A percentile compares a stretch with the other conserved stretches of the same genome.
phyloP scores from a whole-genome alignment of 2,329 filamentous ascomycete genomes.

The Penicillium olsonii region DNA sequence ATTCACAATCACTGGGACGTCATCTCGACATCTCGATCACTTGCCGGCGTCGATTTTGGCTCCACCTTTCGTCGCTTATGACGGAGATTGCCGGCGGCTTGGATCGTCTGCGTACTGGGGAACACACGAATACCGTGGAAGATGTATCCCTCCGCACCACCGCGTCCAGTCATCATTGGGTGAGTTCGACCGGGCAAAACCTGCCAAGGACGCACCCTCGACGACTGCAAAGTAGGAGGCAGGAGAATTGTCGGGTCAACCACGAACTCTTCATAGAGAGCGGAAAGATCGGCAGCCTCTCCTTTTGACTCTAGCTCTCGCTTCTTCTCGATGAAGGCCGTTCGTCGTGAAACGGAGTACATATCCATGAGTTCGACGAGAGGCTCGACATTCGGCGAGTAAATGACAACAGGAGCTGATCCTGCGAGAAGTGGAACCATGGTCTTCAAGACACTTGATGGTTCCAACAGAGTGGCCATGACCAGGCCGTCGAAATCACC shows the following conservation, averaged over 20 bases:
- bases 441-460: slow-evolving; percentile 71
- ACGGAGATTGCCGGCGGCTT: slow-evolving; percentile 70
- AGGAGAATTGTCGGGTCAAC: slow-evolving; percentile 84
- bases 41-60: slow-evolving; percentile 24
- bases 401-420: slow-evolving; percentile 82
- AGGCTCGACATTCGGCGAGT: slow-evolving; percentile 78
- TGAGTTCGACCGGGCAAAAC: slow-evolving; percentile 90
- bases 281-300: slow-evolving; percentile 21
- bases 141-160: slow-evolving; percentile 86
- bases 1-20: slow-evolving; percentile 20
- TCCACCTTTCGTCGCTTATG: slow-evolving; percentile 70
- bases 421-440: slow-evolving; percentile 78
- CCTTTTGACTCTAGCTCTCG: slow-evolving; percentile 29
- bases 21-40: slow-evolving; percentile 34
- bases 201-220: slow-evolving; percentile 79
- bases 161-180: slow-evolving; percentile 85
- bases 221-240: slow-evolving; percentile 77
- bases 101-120: slow-evolving; percentile 75
- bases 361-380: slow-evolving; percentile 76
- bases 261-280: slow-evolving; percentile 69
- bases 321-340: slow-evolving; percentile 62
- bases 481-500: slow-evolving; percentile 83
- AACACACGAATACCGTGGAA: slow-evolving; percentile 81
- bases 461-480: slow-evolving; percentile 80
- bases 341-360: slow-evolving; percentile 77